Conservation (phyloP, 2,329 filamentous ascomycete species). For the Rhinocladiella similis region DNA sequence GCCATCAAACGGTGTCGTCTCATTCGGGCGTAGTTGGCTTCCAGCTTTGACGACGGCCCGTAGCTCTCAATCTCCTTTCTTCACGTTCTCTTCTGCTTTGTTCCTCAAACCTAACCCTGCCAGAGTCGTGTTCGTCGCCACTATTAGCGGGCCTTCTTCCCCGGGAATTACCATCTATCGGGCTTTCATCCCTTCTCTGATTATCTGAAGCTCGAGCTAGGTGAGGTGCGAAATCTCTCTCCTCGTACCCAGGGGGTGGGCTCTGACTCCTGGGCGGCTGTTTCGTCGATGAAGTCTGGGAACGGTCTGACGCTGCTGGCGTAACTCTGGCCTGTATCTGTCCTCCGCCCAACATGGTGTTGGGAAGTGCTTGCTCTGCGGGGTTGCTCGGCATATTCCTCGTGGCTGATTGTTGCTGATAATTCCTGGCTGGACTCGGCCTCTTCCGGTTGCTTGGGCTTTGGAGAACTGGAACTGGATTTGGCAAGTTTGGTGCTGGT, state of each 20-base stretch:
- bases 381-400: conserved; percentile 8
- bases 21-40: conserved; percentile 13
- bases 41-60: conserved; percentile 22
- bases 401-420: conserved; percentile 13
- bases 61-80: conserved; percentile 22
- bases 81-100: conserved; percentile 28
- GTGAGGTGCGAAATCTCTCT: conserved; percentile 14
- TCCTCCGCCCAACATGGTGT: conserved; percentile 18
- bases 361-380: conserved; percentile 7
- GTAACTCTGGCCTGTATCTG: conserved; percentile 18
- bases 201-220: conserved; percentile 14
- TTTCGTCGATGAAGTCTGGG: conserved; percentile 27
- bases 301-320: conserved; percentile 25
- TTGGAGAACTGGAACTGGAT: conserved; percentile 1
- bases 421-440: conserved; percentile 19
- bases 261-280: conserved; percentile 4
- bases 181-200: conserved; percentile 11
- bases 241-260: conserved; percentile 10
- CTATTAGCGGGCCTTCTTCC: conserved; percentile 2
- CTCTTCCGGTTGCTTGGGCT: conserved; percentile 15
- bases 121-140: conserved; percentile 12
- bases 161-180: neutral
- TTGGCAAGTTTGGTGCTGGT: conserved; percentile 4
- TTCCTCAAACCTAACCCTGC: conserved; percentile 24
- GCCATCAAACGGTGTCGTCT: conserved; percentile 1